Conservation (phyloP, 2,329 filamentous ascomycete genomes). For the Didymella lethalis region DNA sequence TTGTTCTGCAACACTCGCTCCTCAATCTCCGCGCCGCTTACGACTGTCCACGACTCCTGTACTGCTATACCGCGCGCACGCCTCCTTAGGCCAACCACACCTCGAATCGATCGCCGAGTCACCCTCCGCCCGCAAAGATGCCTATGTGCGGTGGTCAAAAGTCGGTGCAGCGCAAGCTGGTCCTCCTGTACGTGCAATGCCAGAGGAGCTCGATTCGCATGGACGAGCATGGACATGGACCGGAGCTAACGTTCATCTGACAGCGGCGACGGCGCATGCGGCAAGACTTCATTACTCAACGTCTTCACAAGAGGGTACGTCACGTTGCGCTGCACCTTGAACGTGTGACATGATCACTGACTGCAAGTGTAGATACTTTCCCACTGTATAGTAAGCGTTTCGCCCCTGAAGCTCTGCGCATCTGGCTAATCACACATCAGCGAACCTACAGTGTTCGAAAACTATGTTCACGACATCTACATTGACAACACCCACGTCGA, state of each 20-base stretch:
- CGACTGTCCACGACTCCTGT: conserved; percentile 25
- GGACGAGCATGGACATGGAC: conserved; percentile 28
- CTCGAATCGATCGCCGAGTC: conserved; percentile 33
- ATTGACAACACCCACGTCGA: conserved; percentile 98
- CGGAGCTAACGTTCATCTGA: conserved; percentile 32
- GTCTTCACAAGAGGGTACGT: conserved; percentile 96
- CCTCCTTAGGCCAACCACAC: conserved; percentile 34
- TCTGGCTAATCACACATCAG: conserved; percentile 50
- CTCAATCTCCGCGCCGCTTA: conserved; percentile 20
- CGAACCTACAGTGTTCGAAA: conserved; percentile 96
- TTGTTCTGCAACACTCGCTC: conserved; percentile 19
- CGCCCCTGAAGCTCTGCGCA: conserved; percentile 22
- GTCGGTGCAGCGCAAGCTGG: conserved; percentile 94
- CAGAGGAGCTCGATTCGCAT: conserved; percentile 3
- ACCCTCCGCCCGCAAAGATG: conserved; percentile 45
- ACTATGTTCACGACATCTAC: conserved; percentile 99
- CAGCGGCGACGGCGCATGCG: conserved; percentile 93
- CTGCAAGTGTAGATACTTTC: conserved; percentile 76
- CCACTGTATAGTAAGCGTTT: conserved; percentile 82
- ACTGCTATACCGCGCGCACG: conserved; percentile 37
- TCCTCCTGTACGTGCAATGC: conserved; percentile 74
- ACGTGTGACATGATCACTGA: conserved; percentile 1
- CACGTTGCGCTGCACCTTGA: neutral
- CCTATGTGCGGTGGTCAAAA: conserved; percentile 63
- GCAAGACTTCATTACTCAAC: conserved; percentile 96